Evolutionary conservation across 768 basidiomycete genomes (phyloP), one percentile per base, ranked within the genome.

Genomic region (Tricholoma hemisulphureum): DNA sequence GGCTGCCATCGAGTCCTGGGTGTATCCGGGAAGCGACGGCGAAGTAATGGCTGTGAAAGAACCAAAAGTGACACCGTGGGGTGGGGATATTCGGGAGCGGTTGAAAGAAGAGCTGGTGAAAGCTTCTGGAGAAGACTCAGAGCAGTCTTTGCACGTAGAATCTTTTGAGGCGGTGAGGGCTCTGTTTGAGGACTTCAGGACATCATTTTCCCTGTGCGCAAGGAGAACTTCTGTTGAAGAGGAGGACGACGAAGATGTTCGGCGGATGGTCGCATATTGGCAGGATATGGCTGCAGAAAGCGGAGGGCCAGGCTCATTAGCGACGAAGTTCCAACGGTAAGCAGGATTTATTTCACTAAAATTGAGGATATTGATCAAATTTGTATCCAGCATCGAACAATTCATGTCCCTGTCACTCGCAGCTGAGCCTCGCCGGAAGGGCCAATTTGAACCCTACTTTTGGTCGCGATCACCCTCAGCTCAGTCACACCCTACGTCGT

Each of bases 341-440:
- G 84, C n/a, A 16, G 74, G 52, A 39, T 52, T 23, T 52, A 3
- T 52, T 58, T 51, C 23, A 13, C 32, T 8, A 21, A 48, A 1
- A n/a, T 11, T 31, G 26, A n/a, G n/a, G 29, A n/a, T n/a, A 31
- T 45, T 58, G 4, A 58, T 63, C 23, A 46, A 52, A 21, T 55
- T 53, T 52, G 10, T 49, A 23, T 20, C 45, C 61, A 91, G 88
- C 7, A 73, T 88, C 59, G 89, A 89, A 23, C 88, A 89, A 59
- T 92, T 91, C 64, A 88, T 87, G 82, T 84, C 87, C 0, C 75
- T 91, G 18, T 93, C 91, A 2, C 69, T 91, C 31, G 83, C 88
- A 35, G 83, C 87, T 14, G 91, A 93, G 63, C 84, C 89, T 6
- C 81, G 86, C 20, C 78, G 85, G n/a, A 85, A 81, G 67, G 88